A percentile compares a stretch with the other conserved stretches of the same genome.
These are phyloP conservation scores for Hydrangea macrophylla DNA, from an alignment of 148 eudicot species.

Conservation along the genomic window DNA sequence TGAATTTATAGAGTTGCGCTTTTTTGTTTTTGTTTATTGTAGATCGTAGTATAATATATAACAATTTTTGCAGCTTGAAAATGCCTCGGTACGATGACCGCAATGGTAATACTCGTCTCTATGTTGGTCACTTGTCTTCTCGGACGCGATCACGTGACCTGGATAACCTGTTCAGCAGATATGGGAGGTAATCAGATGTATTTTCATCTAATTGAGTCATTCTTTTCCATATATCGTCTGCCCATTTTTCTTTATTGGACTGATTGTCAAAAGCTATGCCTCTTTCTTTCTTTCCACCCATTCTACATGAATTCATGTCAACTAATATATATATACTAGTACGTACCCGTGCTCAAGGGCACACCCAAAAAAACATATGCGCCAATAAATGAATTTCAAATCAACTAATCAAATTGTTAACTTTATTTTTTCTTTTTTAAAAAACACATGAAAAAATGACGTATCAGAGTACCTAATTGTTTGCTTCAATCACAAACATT, in stretches of 20 bases:
- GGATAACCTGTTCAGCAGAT: slow-evolving; percentile 77
- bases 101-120: slow-evolving; percentile 64
- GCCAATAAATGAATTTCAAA: no score
- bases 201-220: not conserved
- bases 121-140: slow-evolving; percentile 91
- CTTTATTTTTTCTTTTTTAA: no score
- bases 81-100: slow-evolving; percentile 79
- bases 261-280: not conserved
- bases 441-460: no score
- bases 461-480: no score
- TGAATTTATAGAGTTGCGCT: not conserved
- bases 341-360: no score
- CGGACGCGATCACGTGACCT: slow-evolving; percentile 82
- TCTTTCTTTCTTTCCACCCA: not conserved
- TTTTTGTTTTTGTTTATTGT: no score
- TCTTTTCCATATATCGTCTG: not conserved
- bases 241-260: not conserved
- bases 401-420: no score
- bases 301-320: no score
- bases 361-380: no score
- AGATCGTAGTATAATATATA: no score
- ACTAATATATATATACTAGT: no score
- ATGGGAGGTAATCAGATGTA: slow-evolving; percentile 66
- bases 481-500: no score
- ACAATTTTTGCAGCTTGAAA: slow-evolving; percentile 10